Evolutionary conservation across 2,329 filamentous ascomycete species (phyloP).

Genomic region (Botryotinia globosa): DNA sequence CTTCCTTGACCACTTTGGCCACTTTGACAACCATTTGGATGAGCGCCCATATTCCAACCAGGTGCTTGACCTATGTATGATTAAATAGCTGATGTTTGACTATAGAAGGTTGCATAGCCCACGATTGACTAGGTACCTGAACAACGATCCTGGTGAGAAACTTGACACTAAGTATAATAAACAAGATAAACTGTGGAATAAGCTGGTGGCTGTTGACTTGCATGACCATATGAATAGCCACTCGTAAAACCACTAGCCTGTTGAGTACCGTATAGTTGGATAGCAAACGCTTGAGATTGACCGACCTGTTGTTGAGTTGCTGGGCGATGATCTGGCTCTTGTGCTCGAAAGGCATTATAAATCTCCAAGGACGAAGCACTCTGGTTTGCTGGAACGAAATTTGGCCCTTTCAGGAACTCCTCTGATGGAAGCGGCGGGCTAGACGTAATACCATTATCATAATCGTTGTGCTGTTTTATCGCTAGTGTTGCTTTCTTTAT

Average conservation of each 20-base stretch:
- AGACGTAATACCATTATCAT: neutral
- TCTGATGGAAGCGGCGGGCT: neutral
- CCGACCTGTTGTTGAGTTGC: neutral
- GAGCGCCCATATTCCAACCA: neutral
- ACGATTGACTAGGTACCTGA: neutral
- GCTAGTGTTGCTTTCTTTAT: neutral
- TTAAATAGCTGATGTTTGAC: neutral
- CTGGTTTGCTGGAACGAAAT: neutral
- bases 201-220: neutral
- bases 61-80: neutral
- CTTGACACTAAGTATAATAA: neutral
- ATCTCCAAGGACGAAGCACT: neutral
- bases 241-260: neutral
- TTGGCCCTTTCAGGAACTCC: neutral
- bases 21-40: neutral
- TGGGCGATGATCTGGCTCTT: neutral
- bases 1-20: neutral
- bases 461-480: neutral
- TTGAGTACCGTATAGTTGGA: neutral
- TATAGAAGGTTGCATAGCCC: neutral
- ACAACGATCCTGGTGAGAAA: too few species aligned
- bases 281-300: neutral
- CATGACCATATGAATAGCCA: neutral
- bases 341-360: neutral
- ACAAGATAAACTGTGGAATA: neutral